Conservation (phyloP, 257 asterid species). For the Cruciata laevipes region DNA sequence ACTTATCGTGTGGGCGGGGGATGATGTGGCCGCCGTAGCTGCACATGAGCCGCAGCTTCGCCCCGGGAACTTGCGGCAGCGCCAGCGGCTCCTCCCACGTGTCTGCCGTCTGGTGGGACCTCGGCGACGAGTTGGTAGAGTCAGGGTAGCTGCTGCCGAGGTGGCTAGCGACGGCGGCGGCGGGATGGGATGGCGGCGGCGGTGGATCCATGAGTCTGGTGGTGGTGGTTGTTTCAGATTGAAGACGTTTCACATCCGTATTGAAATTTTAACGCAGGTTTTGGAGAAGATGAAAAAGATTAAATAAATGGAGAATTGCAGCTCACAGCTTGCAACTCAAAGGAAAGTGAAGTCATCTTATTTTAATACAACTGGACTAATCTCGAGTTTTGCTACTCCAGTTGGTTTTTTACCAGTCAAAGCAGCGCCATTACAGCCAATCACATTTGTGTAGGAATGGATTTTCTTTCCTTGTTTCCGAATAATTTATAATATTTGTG, state of each 20-base stretch:
- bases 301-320: background rate
- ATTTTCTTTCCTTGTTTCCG: background rate
- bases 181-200: slow-evolving; percentile 18
- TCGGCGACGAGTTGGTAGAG: slow-evolving; percentile 44
- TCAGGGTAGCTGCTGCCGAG: slow-evolving; percentile 23
- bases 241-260: slow-evolving; percentile 1
- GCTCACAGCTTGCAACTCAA: slow-evolving; percentile 7
- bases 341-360: background rate
- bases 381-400: background rate
- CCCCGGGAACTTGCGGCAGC: slow-evolving; percentile 33
- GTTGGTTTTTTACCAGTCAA: background rate
- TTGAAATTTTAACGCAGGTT: background rate
- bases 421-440: background rate
- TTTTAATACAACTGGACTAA: background rate
- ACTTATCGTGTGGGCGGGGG: slow-evolving; percentile 71
- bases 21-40: slow-evolving; percentile 79
- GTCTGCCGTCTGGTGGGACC: slow-evolving; percentile 32
- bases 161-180: slow-evolving; percentile 18
- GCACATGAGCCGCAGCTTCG: slow-evolving; percentile 72
- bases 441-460: background rate
- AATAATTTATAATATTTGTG: no score
- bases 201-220: slow-evolving; percentile 39
- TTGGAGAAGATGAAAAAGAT: background rate
- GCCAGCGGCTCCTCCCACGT: slow-evolving; percentile 48
- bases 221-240: background rate